Base-by-base conservation (phyloP, 805 yeast species). In the Ogataea paraovalis region DNA sequence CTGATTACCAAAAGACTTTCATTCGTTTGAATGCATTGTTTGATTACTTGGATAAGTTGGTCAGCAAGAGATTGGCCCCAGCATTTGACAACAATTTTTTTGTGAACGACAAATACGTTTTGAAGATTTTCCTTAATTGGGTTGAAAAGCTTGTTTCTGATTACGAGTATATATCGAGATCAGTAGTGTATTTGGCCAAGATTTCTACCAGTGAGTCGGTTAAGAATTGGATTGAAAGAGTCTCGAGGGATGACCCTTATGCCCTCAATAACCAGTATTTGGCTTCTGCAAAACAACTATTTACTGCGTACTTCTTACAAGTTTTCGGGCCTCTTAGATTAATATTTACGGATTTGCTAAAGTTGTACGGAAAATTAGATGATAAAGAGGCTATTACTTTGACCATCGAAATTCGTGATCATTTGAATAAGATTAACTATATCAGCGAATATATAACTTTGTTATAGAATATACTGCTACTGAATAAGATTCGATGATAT, bases 311-410 rank as follows among this genome's bases (percentile, higher is more conserved):
- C 39, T 60, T 64, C 41, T 41, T 65, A 9, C 62, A 60, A 42
- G 50, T 61, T 3, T 64, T 65, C 45, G 62, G 68, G 5, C 61
- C 67, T 4, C 49, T 65, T 21, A 52, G 60, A 28, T 48, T 61
- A 19, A 47, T 64, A 44, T 56, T 58, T 13, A 47, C 42, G 32
- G 58, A 61, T 32, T 42, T 65, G 28, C 52, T 49, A 13, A 55
- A 55, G 13, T 42, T 54, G 7, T 64, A 64, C 46, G 46, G 43
- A 27, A 58, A 60, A 18, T 20, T 48, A 13, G 53, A 46, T 4
- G 57, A 58, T 22, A 40, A 40, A 0, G 44, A 44, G 12, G 41
- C 52, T 41, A 46, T 45, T 10, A 43, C 47, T 3, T 12, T 53
- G 13, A 39, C 62, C 1, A 47, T 49, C 25, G 57, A 55, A 28